Conservation (phyloP, 2,329 filamentous ascomycete genomes). For the Alternaria metachromatica region DNA sequence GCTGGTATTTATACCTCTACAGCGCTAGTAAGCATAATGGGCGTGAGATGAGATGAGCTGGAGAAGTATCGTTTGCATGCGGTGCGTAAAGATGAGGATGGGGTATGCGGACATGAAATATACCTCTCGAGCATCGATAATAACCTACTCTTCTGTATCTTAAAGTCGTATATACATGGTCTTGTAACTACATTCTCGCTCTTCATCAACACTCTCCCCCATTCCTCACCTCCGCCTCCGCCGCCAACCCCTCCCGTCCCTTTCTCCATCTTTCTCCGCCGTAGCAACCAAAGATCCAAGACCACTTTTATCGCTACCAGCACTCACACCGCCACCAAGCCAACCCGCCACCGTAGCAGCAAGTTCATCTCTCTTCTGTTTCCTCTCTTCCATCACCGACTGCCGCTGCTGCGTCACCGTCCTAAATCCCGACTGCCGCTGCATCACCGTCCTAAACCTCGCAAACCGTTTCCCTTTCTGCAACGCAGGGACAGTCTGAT, state of each 20-base stretch:
- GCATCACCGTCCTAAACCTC: neutral
- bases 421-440: neutral
- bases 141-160: neutral
- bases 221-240: neutral
- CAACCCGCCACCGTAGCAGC: slow-evolving; percentile 1
- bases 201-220: neutral
- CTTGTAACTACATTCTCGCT: neutral
- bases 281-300: too few species aligned
- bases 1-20: neutral
- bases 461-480: neutral
- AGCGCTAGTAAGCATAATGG: neutral
- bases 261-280: neutral
- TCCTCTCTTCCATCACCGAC: neutral
- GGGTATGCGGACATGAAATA: neutral
- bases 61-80: neutral
- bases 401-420: neutral
- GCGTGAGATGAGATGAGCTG: neutral
- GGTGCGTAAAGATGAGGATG: neutral
- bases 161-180: too few species aligned
- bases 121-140: fast-evolving
- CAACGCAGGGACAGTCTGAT: neutral
- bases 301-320: neutral
- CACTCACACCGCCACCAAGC: neutral
- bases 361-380: neutral
- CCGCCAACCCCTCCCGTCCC: neutral